phyloP scores from a whole-genome alignment of 768 basidiomycete genomes.

The Cytidiella melzeri region DNA sequence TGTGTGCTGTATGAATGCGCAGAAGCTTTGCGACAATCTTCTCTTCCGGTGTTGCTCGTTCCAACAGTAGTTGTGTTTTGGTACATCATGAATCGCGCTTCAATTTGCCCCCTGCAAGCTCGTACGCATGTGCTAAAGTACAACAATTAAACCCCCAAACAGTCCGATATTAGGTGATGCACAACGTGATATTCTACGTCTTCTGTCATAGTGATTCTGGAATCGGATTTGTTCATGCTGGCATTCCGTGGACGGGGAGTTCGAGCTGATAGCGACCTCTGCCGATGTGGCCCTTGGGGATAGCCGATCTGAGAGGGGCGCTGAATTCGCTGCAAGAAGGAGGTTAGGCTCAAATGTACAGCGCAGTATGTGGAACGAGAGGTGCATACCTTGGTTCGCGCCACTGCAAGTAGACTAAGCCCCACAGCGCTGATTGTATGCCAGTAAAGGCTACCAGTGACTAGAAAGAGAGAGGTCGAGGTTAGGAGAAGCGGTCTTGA shows the following conservation, averaged over 20 bases:
- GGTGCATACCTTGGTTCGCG: background rate
- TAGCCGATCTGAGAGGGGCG: conserved; percentile 5
- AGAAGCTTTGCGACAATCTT: no score
- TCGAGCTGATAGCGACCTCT: background rate
- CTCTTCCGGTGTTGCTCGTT: no score
- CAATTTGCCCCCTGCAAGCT: background rate
- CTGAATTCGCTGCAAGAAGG: conserved; percentile 1
- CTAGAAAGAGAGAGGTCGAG: background rate
- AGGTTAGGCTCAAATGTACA: background rate
- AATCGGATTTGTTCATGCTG: background rate
- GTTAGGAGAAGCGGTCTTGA: background rate
- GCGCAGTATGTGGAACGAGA: background rate
- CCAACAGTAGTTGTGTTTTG: no score
- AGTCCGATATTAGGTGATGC: background rate
- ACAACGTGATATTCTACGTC: background rate
- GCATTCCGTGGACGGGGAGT: background rate
- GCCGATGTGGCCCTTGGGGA: conserved; percentile 10
- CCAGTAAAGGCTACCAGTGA: conserved; percentile 4
- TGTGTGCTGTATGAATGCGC: no score
- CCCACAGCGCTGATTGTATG: conserved; percentile 3
- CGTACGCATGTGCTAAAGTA: background rate
- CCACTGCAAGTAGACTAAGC: conserved; percentile 8
- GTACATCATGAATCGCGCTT: background rate
- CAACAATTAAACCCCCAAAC: background rate
- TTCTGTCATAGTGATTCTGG: background rate